Evolutionary conservation across 225 moss, liverwort and hornwort genomes (phyloP), one percentile per base, ranked within the genome.

Genomic region (Marchantia paleacea): DNA sequence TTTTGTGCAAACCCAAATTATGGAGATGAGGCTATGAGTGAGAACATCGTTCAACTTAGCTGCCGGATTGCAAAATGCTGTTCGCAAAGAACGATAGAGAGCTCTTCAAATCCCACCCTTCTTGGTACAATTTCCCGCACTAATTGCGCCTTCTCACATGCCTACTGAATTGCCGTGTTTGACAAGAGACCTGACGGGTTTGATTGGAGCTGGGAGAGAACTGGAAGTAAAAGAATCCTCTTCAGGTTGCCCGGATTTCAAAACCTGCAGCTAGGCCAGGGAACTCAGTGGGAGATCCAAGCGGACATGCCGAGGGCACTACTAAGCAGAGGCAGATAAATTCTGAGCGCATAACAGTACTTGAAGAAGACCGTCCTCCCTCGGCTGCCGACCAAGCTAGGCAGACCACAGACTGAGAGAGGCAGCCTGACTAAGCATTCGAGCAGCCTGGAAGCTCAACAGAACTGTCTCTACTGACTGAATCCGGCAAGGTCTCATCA

Each of bases 261-360:
- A 73, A 24, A 20, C 25, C 72, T 73, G 52, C 50, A 73, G 72
- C 20, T 73, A 51, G 50, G 49, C 7, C 31, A 26, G 30, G n/a
- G 39, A 18, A 52, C 50, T 39, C 7, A 73, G 12, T 52, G 72
- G 72, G 75, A 76, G 75, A 76, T 76, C 58, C 57, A 76, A 60
- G 75, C 75, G 75, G 75, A 60, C 75, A 73, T 73, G 72, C 25
- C 10, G 72, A 25, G 25, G 52, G 0, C 30, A 31, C 72, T 51
- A 52, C 18, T 7, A 71, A 71, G 71, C 71, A 8, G 9, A 50
- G 72, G 24, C 72, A 22, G 52, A 51, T 0, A n/a, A 72, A 52
- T 47, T 24, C 39, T 73, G 52, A n/a, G 72, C 50, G 22, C 7
- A 52, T n/a, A 18, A n/a, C 1, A 51, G 52, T 0, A 51, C n/a